Percentiles rank a stretch among this genome's conserved stretches.
These are phyloP conservation scores for Trichoderma afroharzianum DNA, from an alignment of 2,329 filamentous ascomycete genomes.

Conservation along the genomic window DNA sequence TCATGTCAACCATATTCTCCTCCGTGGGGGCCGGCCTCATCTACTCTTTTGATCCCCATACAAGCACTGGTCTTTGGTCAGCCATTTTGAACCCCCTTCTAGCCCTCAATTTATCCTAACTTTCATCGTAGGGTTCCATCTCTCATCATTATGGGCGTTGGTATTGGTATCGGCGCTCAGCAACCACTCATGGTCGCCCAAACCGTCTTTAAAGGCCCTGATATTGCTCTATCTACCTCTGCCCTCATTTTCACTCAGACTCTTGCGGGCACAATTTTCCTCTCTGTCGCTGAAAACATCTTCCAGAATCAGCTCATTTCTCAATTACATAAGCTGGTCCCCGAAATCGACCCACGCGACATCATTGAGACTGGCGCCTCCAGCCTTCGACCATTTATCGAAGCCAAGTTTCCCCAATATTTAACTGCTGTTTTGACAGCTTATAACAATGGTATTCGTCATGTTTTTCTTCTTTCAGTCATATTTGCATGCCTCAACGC, in stretches of 20 bases:
- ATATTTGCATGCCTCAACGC: not conserved
- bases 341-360: not conserved
- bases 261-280: constrained; percentile 11
- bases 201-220: constrained; percentile 13
- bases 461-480: not conserved
- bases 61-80: constrained; percentile 18
- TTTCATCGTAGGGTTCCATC: not conserved
- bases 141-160: constrained; percentile 35
- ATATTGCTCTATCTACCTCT: constrained; percentile 17
- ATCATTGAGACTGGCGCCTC: constrained; percentile 15
- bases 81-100: not conserved
- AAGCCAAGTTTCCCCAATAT: not conserved
- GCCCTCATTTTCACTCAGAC: constrained; percentile 14
- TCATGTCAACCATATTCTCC: constrained; percentile 29
- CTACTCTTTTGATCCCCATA: constrained; percentile 36
- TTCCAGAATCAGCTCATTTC: constrained; percentile 11
- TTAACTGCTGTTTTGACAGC: not conserved
- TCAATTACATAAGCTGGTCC: constrained; percentile 13
- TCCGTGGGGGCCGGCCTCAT: constrained; percentile 37
- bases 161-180: constrained; percentile 35
- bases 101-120: not conserved
- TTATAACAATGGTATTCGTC: not conserved
- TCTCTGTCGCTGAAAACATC: constrained; percentile 16
- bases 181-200: constrained; percentile 17
- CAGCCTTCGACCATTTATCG: not conserved